Base-by-base conservation (phyloP, 2,329 filamentous ascomycete species). In the Hypoxylon sp. region DNA sequence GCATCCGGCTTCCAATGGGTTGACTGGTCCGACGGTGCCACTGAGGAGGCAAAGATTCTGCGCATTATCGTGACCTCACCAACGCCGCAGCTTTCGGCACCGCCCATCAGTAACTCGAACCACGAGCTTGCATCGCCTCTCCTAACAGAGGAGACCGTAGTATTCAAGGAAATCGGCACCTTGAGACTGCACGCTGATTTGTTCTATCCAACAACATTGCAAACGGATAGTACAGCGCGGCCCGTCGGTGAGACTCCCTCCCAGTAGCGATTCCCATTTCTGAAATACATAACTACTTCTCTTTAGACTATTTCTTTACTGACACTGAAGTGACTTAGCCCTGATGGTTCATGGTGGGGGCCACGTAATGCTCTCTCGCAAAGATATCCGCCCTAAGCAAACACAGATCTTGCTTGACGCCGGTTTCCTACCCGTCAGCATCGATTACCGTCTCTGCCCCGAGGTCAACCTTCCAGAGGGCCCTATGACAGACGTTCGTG, bases 361-460 rank as follows among this genome's bases (percentile, higher is more conserved):
- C 5, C 77, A 83, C 62, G 69, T 83, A 4, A 78, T 79, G 32
- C 74, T 82, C 7, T 79, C 78, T 0, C 75, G 81, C 6, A 78
- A 78, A 45, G 80, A 78, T 5, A 69, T 84, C 4, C 73, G 79
- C 1, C 75, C 77, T 1, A 51, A 63, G 3, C 84, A 86, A 59
- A 80, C 76, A 0, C 55, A 71, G 4, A 63, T 74, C 1, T 76
- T 86, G 0, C 75, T 85, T 0, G 64, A 74, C 0, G 53, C 72
- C 4, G 81, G 82, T 0, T 77, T 86, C 43, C 71, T 86, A 2
- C 83, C 85, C 0, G 73, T 87, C 10, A 84, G 81, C 65, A 57
- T 86, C 0, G 85, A 87, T 69, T 84, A 86, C 65, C 75, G 84
- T 0, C 78, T 87, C 1, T 86, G 84, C 61, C 85, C 85, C 0